Evolutionary conservation across 352 stramenopile genomes (phyloP), one percentile per base, ranked within the genome.

Genomic region (Phytophthora fragariaefolia): DNA sequence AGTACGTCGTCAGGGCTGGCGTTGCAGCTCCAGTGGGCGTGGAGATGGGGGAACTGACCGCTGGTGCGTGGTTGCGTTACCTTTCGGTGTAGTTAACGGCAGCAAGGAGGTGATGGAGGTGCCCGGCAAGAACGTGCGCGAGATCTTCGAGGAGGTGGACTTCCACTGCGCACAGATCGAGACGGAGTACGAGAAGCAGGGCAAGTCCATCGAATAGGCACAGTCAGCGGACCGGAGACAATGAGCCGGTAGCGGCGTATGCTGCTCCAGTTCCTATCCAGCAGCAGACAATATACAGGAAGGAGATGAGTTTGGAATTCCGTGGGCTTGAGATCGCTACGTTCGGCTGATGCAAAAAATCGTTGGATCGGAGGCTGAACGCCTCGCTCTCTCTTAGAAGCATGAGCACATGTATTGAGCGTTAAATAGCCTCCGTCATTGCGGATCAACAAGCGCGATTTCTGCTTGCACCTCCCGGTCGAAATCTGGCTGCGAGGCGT

Each of bases 101-200:
- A 87, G 71, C 38, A 91, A 92, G 72, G 71, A 93, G 53, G 65
- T 71, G 46, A 71, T 94, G 38, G 80, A 90, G 48, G 85, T 93
- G 13, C 77, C 83, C 18, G 64, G 67, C 76, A 91, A 90, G 72
- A 87, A 90, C 43, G 83, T 95, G 43, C 77, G 82, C 63, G 87
- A 92, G 30, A 95, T 95, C 69, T 93, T 93, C 55, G 87, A 94
- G 23, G 82, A 94, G 23, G 69, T 95, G 48, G 87, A 95, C 67
- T 89, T 82, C 50, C 85, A 87, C 71, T 95, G 87, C 80, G 89
- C 85, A 50, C 83, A 91, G 75, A 95, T 95, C 58, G 87, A 95
- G 73, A 85, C 87, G 53, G 85, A 95, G 71, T 92, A 94, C 69
- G 87, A 95, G 74, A 71, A 80, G 58, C 66, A 84, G 66, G 87